Percentiles rank a stretch among this genome's conserved stretches.
Evolutionary conservation across 192 early-diverging fungal genomes (phyloP).

Genomic region (Lunasporangiospora selenospora): DNA sequence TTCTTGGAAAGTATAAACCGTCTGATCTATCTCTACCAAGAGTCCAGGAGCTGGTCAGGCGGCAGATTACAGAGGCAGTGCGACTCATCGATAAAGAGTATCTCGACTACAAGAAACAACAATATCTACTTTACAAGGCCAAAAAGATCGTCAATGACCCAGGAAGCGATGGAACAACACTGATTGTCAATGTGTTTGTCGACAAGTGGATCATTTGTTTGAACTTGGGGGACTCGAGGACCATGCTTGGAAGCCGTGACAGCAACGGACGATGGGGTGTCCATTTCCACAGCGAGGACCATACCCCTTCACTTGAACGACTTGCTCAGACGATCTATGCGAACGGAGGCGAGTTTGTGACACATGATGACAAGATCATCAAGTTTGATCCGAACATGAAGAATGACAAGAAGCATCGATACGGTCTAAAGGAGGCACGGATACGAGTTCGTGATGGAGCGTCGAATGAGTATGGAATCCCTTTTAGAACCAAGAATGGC

Average conservation of each 20-base stretch:
- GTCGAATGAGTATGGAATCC: constrained; percentile 45
- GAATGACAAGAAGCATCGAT: constrained; percentile 57
- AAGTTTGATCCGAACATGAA: constrained; percentile 55
- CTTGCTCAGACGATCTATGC: constrained; percentile 60
- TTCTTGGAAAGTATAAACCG: constrained; percentile 50
- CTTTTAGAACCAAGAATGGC: constrained; percentile 43
- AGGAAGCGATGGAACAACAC: constrained; percentile 61
- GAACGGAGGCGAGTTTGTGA: constrained; percentile 67
- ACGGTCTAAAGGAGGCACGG: constrained; percentile 61
- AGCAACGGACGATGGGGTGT: constrained; percentile 55
- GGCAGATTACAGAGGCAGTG: constrained; percentile 53
- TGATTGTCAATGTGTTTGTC: constrained; percentile 63
- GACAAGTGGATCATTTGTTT: constrained; percentile 62
- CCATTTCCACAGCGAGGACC: constrained; percentile 60
- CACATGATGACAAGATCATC: constrained; percentile 62
- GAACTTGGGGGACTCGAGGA: constrained; percentile 65
- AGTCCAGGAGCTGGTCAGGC: constrained; percentile 52
- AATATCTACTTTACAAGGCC: constrained; percentile 38
- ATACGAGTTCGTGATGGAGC: constrained; percentile 54
- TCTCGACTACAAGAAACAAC: constrained; percentile 55
- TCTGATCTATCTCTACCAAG: constrained; percentile 28
- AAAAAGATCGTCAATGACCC: constrained; percentile 25
- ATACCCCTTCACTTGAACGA: constrained; percentile 64
- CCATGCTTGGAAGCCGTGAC: constrained; percentile 50
- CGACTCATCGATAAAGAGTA: constrained; percentile 57